These are phyloP conservation scores for Croton setiger DNA, from an alignment of 441 rosid genomes.

Conservation along the genomic window DNA sequence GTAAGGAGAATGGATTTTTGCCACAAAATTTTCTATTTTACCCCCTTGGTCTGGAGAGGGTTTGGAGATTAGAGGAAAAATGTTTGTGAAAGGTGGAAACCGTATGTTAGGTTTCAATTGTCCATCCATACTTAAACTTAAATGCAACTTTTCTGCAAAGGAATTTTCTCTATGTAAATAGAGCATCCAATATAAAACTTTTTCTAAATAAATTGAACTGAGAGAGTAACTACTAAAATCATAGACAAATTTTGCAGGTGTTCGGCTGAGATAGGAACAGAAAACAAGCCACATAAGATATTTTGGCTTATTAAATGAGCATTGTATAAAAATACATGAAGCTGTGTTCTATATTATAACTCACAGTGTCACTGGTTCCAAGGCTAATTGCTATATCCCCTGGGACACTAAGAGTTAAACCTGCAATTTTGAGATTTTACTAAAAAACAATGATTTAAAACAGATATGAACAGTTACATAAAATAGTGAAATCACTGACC, in stretches of 20 bases:
- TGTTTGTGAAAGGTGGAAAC: too few species aligned
- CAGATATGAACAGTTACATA: not conserved
- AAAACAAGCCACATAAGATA: not conserved
- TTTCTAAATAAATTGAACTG: too few species aligned
- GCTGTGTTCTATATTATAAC: constrained; percentile 19
- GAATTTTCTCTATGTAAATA: too few species aligned
- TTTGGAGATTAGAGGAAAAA: too few species aligned
- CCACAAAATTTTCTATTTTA: too few species aligned
- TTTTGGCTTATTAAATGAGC: not conserved
- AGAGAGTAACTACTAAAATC: not conserved
- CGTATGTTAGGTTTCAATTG: too few species aligned
- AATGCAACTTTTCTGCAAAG: too few species aligned
- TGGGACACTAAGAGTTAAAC: constrained; percentile 76
- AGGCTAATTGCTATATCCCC: constrained; percentile 93
- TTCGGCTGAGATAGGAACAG: not conserved
- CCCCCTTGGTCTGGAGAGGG: too few species aligned
- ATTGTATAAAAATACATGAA: not conserved
- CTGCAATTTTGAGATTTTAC: constrained; percentile 36
- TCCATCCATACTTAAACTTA: too few species aligned
- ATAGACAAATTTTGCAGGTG: not conserved
- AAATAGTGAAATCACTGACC: constrained; percentile 36
- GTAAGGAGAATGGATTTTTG: too few species aligned
- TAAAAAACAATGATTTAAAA: constrained; percentile 8
- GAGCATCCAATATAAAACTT: too few species aligned
- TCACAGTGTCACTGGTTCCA: constrained; percentile 92